Base-by-base conservation (phyloP, 352 stramenopile species). In the Phytophthora pini region DNA sequence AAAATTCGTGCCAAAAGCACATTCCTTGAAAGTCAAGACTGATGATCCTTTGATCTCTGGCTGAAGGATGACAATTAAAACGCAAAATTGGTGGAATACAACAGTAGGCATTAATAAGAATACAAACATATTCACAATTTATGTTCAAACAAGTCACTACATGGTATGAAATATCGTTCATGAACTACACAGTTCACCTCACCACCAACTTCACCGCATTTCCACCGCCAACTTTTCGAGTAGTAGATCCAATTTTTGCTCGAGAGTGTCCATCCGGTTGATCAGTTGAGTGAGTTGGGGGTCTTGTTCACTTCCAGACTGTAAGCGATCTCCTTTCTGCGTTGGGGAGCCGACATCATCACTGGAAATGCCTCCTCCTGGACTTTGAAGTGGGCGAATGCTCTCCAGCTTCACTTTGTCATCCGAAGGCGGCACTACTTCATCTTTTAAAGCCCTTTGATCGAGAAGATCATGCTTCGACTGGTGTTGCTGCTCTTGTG, bases 161-260 rank as follows among this genome's bases (percentile, higher is more conserved):
- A 20, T 20, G 17, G 17, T 20, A 20, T 20, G 17, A 20, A 20
- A 20, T 20, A 20, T 20, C 17, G 17, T 20, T 20, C 17, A 20
- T 20, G 17, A 20, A 20, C 17, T 20, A 20, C 24, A 26, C 24
- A 26, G 24, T 4, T 26, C 24, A 26, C 24, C 4, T 20, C 17
- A 20, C 24, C 24, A 26, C 4, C 4, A 26, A 26, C 53, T 39
- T 39, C 12, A 13, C 32, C 32, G 17, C 17, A 20, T 20, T 20
- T 20, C 17, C 34, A 17, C 7, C 4, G 36, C 38, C 38, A 72
- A 29, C 9, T 67, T 67, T 13, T 60, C 52, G n/a, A 72, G 40
- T 5, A 72, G 24, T 9, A 65, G 4, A 15, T 68, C 58, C 46
- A 72, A 17, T 12, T 68, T 68, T 5, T 20, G 65, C 31, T 72